Base-by-base conservation (phyloP, 78 protist genomes). In the Protostelium mycophagum region DNA sequence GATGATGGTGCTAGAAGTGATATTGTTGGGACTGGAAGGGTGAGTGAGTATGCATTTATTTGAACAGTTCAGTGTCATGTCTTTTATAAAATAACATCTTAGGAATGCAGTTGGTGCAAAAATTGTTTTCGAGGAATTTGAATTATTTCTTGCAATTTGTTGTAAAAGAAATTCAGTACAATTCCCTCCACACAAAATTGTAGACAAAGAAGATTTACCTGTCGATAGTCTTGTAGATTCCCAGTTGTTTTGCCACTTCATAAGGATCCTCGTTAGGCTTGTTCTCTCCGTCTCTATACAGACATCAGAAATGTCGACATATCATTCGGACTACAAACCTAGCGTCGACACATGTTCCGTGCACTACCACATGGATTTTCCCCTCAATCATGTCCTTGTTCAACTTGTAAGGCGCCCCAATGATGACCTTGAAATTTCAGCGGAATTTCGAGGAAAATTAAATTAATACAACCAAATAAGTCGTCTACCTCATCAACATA, bases 401-500 rank as follows among this genome's bases (percentile, higher is more conserved):
- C 39, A 97, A 86, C 36, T 5, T 10, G 89, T 87, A 93, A 39
- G 99, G 98, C 36, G 98, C 98, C 16, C 97, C 98, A 63, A 98
- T 96, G 36, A 98, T 85, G 35, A 97, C 98, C 98, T 0, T 95
- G 97, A 86, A 95, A 86, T 37, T 88, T 28, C 31, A 83, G 35
- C 29, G 9, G 85, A n/a, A 36, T 1, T 0, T 36, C 34, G 5
- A 10, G 9, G 38, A 1, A 25, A 36, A 0, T 63, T 0, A 35
- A n/a, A 0, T 1, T 84, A 38, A 86, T 1, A 86, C 39, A 16
- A 51, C 35, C 1, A 51, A 35, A 34, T 37, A 28, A 83, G 84
- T 23, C 9, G 28, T 39, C 85, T 1, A 37, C 34, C 34, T 83
- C 83, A 38, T 16, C 37, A 31, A 84, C 88, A 36, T 84, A 83